A percentile compares a stretch with the other conserved stretches of the same genome.
phyloP scores from a whole-genome alignment of 129 eudicot genomes.

The Oenanthe sinensis region DNA sequence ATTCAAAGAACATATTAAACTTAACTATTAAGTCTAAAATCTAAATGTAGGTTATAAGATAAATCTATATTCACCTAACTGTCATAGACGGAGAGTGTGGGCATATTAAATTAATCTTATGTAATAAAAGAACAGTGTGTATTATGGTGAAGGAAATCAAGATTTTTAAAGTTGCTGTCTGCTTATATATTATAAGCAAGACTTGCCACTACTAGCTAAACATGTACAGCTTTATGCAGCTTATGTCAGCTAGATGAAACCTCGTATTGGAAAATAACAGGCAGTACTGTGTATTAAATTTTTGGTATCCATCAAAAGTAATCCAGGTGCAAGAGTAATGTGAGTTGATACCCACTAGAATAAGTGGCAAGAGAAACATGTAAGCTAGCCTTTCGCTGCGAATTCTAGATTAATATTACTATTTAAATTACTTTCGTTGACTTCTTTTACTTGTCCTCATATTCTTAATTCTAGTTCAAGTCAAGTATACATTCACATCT shows the following conservation, averaged over 20 bases:
- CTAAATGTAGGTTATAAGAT: no score
- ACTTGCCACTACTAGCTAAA: background rate
- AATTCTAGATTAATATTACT: no score
- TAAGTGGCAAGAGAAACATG: background rate
- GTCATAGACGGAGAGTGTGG: background rate
- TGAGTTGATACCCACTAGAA: background rate
- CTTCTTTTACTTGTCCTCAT: background rate
- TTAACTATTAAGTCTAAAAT: background rate
- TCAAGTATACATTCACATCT: background rate
- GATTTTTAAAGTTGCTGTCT: background rate
- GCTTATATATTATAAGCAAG: background rate
- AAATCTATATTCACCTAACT: background rate
- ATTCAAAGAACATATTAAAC: background rate
- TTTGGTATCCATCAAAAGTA: background rate
- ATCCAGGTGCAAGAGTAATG: background rate
- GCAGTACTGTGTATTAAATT: background rate
- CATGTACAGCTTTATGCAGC: background rate
- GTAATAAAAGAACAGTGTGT: background rate
- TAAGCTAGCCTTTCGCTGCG: background rate
- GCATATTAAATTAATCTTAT: background rate
- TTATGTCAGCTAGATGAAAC: background rate
- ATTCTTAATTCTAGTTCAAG: background rate
- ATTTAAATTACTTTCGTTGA: background rate
- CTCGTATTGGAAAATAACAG: background rate
- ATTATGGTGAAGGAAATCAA: background rate